Percentiles rank a stretch among this genome's conserved stretches.
Conservation (phyloP, 768 basidiomycete genomes). For the Trametes maxima region DNA sequence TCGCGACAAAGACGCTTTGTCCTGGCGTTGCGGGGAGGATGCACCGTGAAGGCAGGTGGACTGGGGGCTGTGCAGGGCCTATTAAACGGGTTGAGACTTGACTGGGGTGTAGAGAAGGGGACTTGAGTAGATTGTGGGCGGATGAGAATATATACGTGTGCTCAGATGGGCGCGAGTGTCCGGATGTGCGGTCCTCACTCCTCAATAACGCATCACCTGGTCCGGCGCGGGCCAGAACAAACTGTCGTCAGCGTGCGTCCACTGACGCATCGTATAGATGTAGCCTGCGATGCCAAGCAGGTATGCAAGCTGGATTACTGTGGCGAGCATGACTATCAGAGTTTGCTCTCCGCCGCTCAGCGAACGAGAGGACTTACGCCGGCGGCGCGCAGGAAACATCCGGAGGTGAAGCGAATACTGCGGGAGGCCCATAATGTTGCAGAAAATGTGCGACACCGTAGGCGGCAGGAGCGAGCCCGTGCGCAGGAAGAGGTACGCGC, state of each 20-base stretch:
- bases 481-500: slow-evolving; percentile 82
- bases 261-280: slow-evolving; percentile 49
- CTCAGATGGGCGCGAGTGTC: neutral
- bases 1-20: slow-evolving; percentile 15
- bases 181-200: neutral
- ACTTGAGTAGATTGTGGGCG: neutral
- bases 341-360: neutral
- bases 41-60: neutral
- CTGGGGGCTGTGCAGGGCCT: slow-evolving; percentile 1
- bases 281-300: slow-evolving; percentile 63
- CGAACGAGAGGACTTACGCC: slow-evolving; percentile 42
- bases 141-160: slow-evolving; percentile 3
- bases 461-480: slow-evolving; percentile 83
- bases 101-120: neutral
- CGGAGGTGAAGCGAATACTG: slow-evolving; percentile 58
- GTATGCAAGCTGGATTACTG: slow-evolving; percentile 62
- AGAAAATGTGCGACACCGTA: slow-evolving; percentile 82
- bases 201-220: slow-evolving; percentile 13
- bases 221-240: slow-evolving; percentile 44
- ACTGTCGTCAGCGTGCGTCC: slow-evolving; percentile 45
- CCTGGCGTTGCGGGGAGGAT: neutral
- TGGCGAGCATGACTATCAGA: slow-evolving; percentile 8
- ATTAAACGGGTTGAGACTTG: neutral
- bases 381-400: slow-evolving; percentile 52
- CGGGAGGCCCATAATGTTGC: slow-evolving; percentile 94